Conservation (phyloP, 768 basidiomycete genomes). For the Phaeotremella skinneri region DNA sequence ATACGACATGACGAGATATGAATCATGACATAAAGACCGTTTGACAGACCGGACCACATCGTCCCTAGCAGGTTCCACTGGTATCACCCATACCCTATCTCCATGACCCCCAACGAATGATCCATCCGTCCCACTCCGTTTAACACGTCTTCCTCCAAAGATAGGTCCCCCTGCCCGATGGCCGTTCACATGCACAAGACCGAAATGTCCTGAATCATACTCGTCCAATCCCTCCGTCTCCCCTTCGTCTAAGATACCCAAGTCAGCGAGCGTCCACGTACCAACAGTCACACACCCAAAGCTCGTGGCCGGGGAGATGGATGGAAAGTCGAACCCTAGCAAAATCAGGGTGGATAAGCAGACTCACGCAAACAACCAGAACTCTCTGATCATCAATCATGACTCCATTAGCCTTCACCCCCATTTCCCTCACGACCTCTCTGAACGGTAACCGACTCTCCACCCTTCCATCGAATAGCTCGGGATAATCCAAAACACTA, state of each 20-base stretch:
- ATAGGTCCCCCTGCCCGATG: too few relatives aligned
- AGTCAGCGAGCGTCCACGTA: conserved; percentile 10
- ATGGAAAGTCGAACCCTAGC: background rate
- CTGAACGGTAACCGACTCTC: conserved; percentile 24
- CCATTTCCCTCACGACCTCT: conserved; percentile 27
- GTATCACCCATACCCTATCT: background rate
- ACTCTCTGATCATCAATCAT: conserved; percentile 49
- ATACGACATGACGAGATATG: too few relatives aligned
- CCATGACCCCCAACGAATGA: too few relatives aligned
- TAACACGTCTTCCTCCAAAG: background rate
- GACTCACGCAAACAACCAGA: conserved; percentile 40
- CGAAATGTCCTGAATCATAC: conserved; percentile 29
- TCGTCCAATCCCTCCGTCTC: conserved; percentile 24
- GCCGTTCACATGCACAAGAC: conserved; percentile 34
- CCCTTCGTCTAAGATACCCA: conserved; percentile 25
- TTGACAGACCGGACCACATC: background rate
- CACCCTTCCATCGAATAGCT: conserved; percentile 33
- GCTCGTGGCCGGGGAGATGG: background rate
- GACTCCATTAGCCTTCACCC: conserved; percentile 37
- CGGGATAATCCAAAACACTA: conserved; percentile 19
- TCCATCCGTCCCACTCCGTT: background rate
- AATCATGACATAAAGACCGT: too few relatives aligned
- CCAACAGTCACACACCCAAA: background rate
- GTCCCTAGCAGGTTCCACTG: background rate
- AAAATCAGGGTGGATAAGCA: background rate